Conservation (phyloP, 1,139 yeast species). For the Blastobotrys elegans region DNA sequence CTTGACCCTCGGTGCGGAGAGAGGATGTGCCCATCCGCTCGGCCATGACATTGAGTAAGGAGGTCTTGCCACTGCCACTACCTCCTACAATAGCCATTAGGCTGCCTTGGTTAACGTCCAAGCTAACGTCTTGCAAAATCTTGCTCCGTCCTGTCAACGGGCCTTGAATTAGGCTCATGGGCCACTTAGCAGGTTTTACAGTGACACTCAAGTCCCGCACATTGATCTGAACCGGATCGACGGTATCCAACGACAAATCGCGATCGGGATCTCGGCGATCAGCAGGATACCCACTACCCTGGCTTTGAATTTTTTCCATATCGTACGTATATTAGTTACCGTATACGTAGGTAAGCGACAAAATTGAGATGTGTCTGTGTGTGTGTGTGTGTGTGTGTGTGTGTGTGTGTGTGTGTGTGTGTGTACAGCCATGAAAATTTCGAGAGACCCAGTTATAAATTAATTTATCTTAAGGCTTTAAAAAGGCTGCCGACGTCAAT, state of each 20-base stretch:
- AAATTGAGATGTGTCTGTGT: too few relatives aligned
- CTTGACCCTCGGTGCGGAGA: conserved; percentile 27
- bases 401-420: too few relatives aligned
- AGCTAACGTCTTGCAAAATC: conserved; percentile 44
- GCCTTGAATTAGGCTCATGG: conserved; percentile 1
- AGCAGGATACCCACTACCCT: background rate
- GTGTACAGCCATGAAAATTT: too few relatives aligned
- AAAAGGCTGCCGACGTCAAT: too few relatives aligned
- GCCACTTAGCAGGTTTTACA: conserved; percentile 12
- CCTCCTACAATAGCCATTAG: conserved; percentile 76
- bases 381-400: too few relatives aligned
- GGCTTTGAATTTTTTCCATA: background rate
- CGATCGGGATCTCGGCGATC: background rate
- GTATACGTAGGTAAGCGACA: too few relatives aligned
- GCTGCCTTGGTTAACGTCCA: conserved; percentile 49
- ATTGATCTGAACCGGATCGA: conserved; percentile 22
- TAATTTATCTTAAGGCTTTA: too few relatives aligned
- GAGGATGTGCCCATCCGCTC: conserved; percentile 45
- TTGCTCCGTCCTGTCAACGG: conserved; percentile 13
- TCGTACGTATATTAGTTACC: too few relatives aligned
- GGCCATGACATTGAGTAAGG: conserved; percentile 68
- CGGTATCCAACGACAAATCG: conserved; percentile 21
- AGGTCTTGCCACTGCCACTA: conserved; percentile 84
- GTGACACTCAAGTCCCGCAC: conserved; percentile 24
- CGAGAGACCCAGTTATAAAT: too few relatives aligned